phyloP scores from a whole-genome alignment of 345 rosid genomes.

The Murraya paniculata region DNA sequence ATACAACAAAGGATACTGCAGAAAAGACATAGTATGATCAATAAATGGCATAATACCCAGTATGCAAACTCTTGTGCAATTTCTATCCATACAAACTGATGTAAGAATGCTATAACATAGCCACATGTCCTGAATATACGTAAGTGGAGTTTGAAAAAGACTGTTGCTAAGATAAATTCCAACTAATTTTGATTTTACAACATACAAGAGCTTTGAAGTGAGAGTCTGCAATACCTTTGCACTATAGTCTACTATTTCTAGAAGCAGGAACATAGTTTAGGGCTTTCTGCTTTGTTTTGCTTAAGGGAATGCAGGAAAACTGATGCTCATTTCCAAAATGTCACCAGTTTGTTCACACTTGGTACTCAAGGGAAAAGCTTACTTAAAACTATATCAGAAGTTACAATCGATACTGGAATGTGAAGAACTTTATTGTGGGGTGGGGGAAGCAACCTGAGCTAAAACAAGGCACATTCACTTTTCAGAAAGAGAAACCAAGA shows the following conservation, averaged over 20 bases:
- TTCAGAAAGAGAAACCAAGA: not conserved
- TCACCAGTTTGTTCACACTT: not conserved
- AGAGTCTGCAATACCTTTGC: conserved; percentile 3
- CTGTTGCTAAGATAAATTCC: not conserved
- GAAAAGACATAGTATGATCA: not conserved
- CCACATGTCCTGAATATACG: not conserved
- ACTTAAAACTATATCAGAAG: not conserved
- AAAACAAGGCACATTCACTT: not conserved
- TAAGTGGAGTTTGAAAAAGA: not conserved
- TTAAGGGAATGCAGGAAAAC: not conserved
- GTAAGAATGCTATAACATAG: not conserved
- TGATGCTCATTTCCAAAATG: not conserved
- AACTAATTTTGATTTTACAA: not conserved
- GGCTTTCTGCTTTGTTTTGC: not conserved
- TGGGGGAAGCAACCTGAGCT: not conserved
- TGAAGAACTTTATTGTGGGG: too few relatives aligned
- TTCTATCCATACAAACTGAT: not conserved
- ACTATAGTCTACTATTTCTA: not conserved
- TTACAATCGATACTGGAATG: not conserved
- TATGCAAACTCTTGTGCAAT: not conserved
- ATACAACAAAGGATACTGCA: conserved; percentile 70
- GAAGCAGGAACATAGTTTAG: not conserved
- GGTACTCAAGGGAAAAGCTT: not conserved
- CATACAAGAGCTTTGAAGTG: not conserved
- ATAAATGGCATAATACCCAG: not conserved